Evolutionary conservation across 441 rosid species (phyloP), one percentile per base, ranked within the genome.

Genomic region (Euphorbia schlechtendalii): DNA sequence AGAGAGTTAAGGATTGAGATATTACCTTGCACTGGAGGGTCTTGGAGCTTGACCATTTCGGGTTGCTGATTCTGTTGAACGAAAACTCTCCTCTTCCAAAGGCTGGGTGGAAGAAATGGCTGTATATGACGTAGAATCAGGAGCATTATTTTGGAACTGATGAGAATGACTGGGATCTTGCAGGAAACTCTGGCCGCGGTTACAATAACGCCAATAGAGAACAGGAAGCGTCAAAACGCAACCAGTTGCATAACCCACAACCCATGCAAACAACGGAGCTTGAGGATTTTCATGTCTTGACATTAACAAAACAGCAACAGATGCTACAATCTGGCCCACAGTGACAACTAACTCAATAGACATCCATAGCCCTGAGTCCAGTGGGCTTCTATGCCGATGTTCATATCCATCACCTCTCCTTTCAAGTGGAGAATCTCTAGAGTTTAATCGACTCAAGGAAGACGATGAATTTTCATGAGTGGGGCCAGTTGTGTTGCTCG

Each of bases 191-290:
- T 69, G 93, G 55, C 83, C 78, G 5, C 86, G 84, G 68, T 81
- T 79, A 71, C 83, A 84, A 67, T 89, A 94, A 60, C 91, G 94
- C 96, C 96, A 94, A 73, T 82, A 91, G 22, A 91, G 80, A 74
- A 91, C 78, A n/a, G 98, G 99, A 25, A 94, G 89, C 1, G 90
- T 89, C n/a, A 94, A 94, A 63, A 89, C 74, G 73, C 99, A 94
- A 49, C 99, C 99, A 78, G 83, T 81, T 22, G 98, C 94, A 80
- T 94, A 94, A 68, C 96, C 98, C 27, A 94, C 85, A 52, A 94
- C 78, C 99, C 99, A 94, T 21, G 82, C 80, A 64, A 83, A 80
- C 71, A 94, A 71, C 9, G 98, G 99, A 13, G 96, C 83, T 59
- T 67, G 93, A 9, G 94, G 94, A 53, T 84, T 78, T 72, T 94